A percentile compares a stretch with the other conserved stretches of the same genome.
Evolutionary conservation across 1,139 yeast species (phyloP).

Genomic region (Blastobotrys aristatus): DNA sequence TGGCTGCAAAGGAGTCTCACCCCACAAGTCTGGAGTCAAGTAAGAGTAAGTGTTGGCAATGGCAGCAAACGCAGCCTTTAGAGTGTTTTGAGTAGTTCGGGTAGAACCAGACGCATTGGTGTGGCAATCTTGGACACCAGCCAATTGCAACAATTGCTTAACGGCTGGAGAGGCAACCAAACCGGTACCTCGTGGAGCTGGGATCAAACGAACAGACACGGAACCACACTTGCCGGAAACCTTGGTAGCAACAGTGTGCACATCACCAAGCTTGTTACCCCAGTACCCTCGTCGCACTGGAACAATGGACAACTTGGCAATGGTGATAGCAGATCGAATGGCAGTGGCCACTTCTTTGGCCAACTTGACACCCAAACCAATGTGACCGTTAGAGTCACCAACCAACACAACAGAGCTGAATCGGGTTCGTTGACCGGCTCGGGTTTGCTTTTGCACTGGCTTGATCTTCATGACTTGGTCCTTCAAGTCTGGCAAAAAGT

Average conservation of each 20-base stretch:
- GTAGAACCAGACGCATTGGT: conserved; percentile 98
- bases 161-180: conserved; percentile 99
- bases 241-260: conserved; percentile 98
- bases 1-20: conserved; percentile 72
- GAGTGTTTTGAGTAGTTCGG: conserved; percentile 99
- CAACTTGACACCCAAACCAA: conserved; percentile 99
- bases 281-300: conserved; percentile 99
- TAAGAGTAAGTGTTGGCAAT: conserved; percentile 99
- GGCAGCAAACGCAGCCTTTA: conserved; percentile 99
- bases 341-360: conserved; percentile 99
- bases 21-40: conserved; percentile 99
- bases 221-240: conserved; percentile 99
- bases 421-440: conserved; percentile 99
- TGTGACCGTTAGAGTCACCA: conserved; percentile 99
- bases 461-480: conserved; percentile 99
- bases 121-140: conserved; percentile 99
- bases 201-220: conserved; percentile 95
- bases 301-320: conserved; percentile 97
- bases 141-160: conserved; percentile 97
- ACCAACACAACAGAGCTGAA: conserved; percentile 99
- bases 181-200: conserved; percentile 99
- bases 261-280: conserved; percentile 99
- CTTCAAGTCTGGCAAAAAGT: conserved; percentile 47
- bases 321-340: conserved; percentile 98
- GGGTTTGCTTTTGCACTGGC: conserved; percentile 99